Base-by-base conservation (phyloP, 139 green algal genomes). In the Chlamydomonas sp. region DNA sequence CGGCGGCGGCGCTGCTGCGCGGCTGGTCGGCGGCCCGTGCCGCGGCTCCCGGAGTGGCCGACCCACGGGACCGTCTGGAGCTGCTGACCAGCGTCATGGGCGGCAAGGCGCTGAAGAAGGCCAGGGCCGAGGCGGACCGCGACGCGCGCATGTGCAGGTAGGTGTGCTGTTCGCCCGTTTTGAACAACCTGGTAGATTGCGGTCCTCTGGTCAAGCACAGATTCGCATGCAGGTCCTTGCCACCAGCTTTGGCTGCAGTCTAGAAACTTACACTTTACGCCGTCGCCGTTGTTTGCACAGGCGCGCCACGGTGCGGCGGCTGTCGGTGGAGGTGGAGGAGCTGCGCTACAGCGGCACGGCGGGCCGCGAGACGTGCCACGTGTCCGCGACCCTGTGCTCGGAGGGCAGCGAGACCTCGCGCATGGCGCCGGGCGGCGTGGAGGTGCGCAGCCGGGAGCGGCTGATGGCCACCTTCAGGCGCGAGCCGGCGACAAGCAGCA, bases 1-100 rank as follows among this genome's bases (percentile, higher is more conserved):
- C 31, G 17, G 83, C 83, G 14, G 72, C 62, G 31, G 72, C 83
- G 71, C 83, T 87, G 83, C 83, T 87, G 83, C 83, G 83, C 4
- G 83, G 83, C 83, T 87, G 83, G 83, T 60, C 83, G 3, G 83
- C 83, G 3, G 83, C 83, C 4, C 83, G 83, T 31, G 83, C 83
- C 31, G 83, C 83, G 15, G 83, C 83, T 1, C 73, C 83, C 4
- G 20, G 20, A 0, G 73, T 80, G n/a, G 2, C 61, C n/a, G 82
- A 79, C 57, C 60, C 71, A 17, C 66, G 66, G 71, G 71, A 79
- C 82, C 82, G 82, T 62, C 9, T 3, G 1, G 82, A 66, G 71
- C 82, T 86, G 82, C 82, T 86, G 69, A 49, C 20, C 20, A 59
- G 59, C 31, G 60, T 73, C n/a, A 18, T 79, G 69, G 82, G 60